Conservation (phyloP, 176 grass and related monocot species). For the Triticum dicoccoides region DNA sequence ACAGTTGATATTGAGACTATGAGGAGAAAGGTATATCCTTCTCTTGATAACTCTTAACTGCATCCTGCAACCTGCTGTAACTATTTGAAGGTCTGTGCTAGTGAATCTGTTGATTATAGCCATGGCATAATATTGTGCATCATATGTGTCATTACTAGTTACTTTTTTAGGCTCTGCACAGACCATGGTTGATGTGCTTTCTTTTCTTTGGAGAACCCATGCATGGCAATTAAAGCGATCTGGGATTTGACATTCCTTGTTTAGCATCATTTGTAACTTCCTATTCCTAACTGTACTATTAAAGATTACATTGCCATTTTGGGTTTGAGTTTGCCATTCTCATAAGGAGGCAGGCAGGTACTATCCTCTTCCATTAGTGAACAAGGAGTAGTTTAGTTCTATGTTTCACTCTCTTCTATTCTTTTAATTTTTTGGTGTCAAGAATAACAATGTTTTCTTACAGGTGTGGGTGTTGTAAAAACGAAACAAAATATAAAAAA, state of each 20-base stretch:
- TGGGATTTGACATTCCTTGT: not conserved
- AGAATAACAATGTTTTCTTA: constrained; percentile 36
- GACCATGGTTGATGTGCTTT: not conserved
- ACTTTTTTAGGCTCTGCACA: not conserved
- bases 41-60: not conserved
- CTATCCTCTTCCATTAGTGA: constrained; percentile 1
- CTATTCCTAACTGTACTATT: constrained; percentile 2
- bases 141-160: not conserved
- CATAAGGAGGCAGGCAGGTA: constrained; percentile 1
- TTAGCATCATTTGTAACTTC: not conserved
- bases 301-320: not conserved
- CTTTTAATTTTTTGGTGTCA: constrained; percentile 17
- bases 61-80: not conserved
- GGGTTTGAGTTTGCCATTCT: constrained; percentile 13
- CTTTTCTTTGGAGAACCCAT: not conserved
- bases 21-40: constrained; percentile 61
- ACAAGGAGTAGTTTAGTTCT: constrained; percentile 3
- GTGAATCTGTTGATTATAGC: not conserved
- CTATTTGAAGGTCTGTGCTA: not conserved
- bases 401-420: not conserved
- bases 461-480: constrained; percentile 49
- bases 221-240: not conserved
- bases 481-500: constrained; percentile 31
- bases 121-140: not conserved
- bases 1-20: constrained; percentile 66